Evolutionary conservation across 495 filamentous ascomycete species (phyloP), one percentile per base, ranked within the genome.

Genomic region (Penicillium pulvis): DNA sequence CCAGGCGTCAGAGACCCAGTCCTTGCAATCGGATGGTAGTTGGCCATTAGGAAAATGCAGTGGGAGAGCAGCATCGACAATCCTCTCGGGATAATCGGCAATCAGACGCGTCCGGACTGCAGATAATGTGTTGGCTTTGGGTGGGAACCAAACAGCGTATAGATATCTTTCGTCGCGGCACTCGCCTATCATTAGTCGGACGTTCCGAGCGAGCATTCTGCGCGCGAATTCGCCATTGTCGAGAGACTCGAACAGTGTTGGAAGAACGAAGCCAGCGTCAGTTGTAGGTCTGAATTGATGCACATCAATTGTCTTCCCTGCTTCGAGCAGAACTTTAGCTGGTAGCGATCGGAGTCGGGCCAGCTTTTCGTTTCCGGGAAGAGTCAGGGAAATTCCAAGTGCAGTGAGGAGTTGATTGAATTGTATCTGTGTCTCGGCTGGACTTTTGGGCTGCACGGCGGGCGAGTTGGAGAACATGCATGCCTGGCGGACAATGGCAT

Each of bases 391-490:
- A 60, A 86, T 84, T 10, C 69, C 16, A 2, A 85, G 71, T 16
- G 69, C 68, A 6, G 59, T 35, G 46, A 85, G 76, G 19, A 87
- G 75, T 53, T 83, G 74, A 58, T 84, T 72, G 67, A 87, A 84
- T 68, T 86, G 83, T 30, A 56, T 58, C 61, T 85, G 83, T 1
- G 80, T 77, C 16, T 67, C 75, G 3, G 61, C 10, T 30, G 69
- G 77, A 12, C 64, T 49, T 63, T 81, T 82, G 0, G 83, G 83
- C 48, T 84, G 83, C 1, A 82, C 71, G 19, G 81, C 81, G 16
- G 82, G 81, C 3, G 79, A 78, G 61, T 85, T 85, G 20, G 81
- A 84, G 62, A 75, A 79, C 71, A 84, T 82, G 36, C 80, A 72
- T n/a, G 68, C 76, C 54, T 78, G 71, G 33, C 71, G 76, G 55